Evolutionary conservation across 306 rosid species (phyloP).

Genomic region (Astragalus membranaceus): DNA sequence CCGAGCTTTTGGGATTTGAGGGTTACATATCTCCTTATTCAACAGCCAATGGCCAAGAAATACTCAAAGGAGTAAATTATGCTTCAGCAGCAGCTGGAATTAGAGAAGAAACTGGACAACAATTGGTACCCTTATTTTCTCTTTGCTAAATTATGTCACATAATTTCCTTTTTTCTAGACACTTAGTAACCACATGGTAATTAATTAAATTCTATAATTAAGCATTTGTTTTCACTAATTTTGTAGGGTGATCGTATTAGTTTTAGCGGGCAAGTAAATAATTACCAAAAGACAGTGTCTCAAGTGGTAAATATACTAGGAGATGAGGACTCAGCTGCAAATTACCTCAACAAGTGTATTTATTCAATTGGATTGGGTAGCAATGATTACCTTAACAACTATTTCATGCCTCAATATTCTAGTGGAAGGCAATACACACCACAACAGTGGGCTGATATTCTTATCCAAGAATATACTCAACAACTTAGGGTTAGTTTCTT

Average conservation of each 20-base stretch:
- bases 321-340: constrained; percentile 47
- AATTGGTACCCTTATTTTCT: constrained; percentile 39
- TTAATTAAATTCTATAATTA: not conserved
- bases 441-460: constrained; percentile 59
- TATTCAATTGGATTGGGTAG: constrained; percentile 88
- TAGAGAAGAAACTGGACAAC: constrained; percentile 91
- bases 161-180: not conserved
- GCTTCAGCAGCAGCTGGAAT: constrained; percentile 99
- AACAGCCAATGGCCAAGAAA: constrained; percentile 52
- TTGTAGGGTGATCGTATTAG: constrained; percentile 72
- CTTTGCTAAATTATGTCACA: not conserved
- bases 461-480: constrained; percentile 50
- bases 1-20: constrained; percentile 78
- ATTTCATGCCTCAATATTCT: constrained; percentile 82
- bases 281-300: constrained; percentile 63
- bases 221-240: not conserved
- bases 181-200: not conserved
- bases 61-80: constrained; percentile 79
- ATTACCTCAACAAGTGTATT: constrained; percentile 65
- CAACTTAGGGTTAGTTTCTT: constrained; percentile 46
- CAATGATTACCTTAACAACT: constrained; percentile 94
- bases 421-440: constrained; percentile 58
- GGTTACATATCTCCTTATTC: constrained; percentile 64
- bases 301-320: constrained; percentile 67
- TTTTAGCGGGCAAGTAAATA: constrained; percentile 76